Base-by-base conservation (phyloP, 1,139 yeast genomes). In the Pichia sorboxylosa region DNA sequence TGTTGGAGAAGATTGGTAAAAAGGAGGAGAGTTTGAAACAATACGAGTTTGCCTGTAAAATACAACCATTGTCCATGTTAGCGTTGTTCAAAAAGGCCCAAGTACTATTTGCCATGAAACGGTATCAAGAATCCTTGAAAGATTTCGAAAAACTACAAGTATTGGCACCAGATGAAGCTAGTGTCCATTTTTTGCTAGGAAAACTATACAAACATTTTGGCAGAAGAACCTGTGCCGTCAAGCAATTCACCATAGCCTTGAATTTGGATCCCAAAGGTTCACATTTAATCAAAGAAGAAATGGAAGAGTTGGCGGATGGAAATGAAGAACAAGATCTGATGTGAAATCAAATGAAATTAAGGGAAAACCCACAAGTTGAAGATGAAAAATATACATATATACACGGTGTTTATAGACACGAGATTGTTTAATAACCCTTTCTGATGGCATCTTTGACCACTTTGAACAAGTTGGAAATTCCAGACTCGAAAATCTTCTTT, bases 181-280 rank as follows among this genome's bases (percentile, higher is more conserved):
- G 85, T 35, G 94, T 90, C 17, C 96, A 87, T 54, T 84, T 81
- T 58, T 58, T 87, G 31, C 63, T 90, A 31, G 98, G 96, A 14
- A 87, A 85, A 52, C 64, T 87, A 39, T 84, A 85, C 62, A 82
- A 80, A 49, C 69, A 79, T 24, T 72, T 79, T 43, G 76, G 79
- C 23, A 75, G 82, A 43, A 78, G 75, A 48, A 73, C 72, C 44
- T 74, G 69, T 42, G 97, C 98, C 2, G 72, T 90, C 28, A 73
- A 73, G 45, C 93, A 84, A 47, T 83, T 82, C 46, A 90, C 97
- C 1, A 73, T 80, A 31, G 97, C 98, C 1, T 65, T 84, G 58
- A 83, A 84, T 49, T 64, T 90, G 45, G 97, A 90, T 56, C 97
- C 97, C 6, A 87, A 85, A 52, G 96, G 96, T 0, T 76, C 84